These are phyloP conservation scores for Allantophomopsis lycopodina DNA, from an alignment of 2,329 filamentous ascomycete genomes.

Conservation along the genomic window DNA sequence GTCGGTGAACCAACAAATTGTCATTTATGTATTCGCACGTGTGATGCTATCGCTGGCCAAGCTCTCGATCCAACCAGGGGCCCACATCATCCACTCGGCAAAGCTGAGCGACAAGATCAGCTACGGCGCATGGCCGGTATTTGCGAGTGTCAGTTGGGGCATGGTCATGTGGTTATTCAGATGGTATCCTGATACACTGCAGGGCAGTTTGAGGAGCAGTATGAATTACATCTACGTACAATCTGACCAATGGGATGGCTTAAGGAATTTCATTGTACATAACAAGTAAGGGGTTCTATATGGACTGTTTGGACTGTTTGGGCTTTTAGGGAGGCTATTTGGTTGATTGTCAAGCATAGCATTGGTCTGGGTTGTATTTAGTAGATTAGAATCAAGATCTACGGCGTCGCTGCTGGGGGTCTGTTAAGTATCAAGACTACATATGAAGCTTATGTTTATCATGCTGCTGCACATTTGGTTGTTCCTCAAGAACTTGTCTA, in stretches of 20 bases:
- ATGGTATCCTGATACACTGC: slow-evolving; percentile 81
- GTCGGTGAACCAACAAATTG: slow-evolving; percentile 88
- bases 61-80: slow-evolving; percentile 57
- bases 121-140: slow-evolving; percentile 78
- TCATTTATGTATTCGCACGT: slow-evolving; percentile 93
- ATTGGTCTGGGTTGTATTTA: too few species aligned
- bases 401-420: too few species aligned
- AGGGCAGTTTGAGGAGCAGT: slow-evolving; percentile 81
- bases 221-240: slow-evolving; percentile 97
- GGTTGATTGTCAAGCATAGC: too few species aligned
- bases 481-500: too few species aligned
- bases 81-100: slow-evolving; percentile 32
- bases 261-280: slow-evolving; percentile 75
- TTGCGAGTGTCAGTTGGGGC: slow-evolving; percentile 84
- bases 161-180: slow-evolving; percentile 92
- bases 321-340: too few species aligned
- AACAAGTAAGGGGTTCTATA: slow-evolving; percentile 40
- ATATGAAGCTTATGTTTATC: too few species aligned
- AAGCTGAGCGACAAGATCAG: slow-evolving; percentile 33
- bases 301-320: too few species aligned
- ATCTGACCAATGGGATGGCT: slow-evolving; percentile 77
- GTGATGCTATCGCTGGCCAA: slow-evolving; percentile 77
- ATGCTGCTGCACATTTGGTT: too few species aligned
- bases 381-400: too few species aligned
- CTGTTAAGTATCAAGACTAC: too few species aligned